Percentiles rank a stretch among this genome's conserved stretches.
Conservation (phyloP, 1,139 yeast genomes). For the Kodamaea sp. region DNA sequence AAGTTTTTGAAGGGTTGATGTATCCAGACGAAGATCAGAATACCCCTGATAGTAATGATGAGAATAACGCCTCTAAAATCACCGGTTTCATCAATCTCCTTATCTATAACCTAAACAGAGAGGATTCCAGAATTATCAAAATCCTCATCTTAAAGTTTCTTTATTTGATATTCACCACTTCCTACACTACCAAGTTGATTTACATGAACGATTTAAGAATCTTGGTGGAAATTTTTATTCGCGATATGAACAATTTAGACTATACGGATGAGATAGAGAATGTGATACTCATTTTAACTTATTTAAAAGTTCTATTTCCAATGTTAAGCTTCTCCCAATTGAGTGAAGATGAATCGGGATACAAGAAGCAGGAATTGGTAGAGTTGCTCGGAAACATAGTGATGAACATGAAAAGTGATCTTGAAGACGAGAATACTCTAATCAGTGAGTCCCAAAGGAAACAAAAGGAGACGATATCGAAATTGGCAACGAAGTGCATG, state of each 20-base stretch:
- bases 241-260: slow-evolving; percentile 73
- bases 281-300: slow-evolving; percentile 62
- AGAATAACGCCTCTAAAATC: slow-evolving; percentile 20
- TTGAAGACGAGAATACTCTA: slow-evolving; percentile 4
- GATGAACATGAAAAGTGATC: slow-evolving; percentile 26
- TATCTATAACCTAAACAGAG: slow-evolving; percentile 69
- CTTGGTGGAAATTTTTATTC: slow-evolving; percentile 76
- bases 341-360: slow-evolving; percentile 43
- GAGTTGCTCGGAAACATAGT: slow-evolving; percentile 52
- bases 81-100: slow-evolving; percentile 43
- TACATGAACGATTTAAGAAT: slow-evolving; percentile 87
- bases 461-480: slow-evolving; percentile 37
- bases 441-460: slow-evolving; percentile 16
- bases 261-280: slow-evolving; percentile 50
- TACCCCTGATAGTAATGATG: slow-evolving; percentile 4
- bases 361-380: slow-evolving; percentile 58
- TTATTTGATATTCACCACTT: slow-evolving; percentile 71
- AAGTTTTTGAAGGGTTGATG: slow-evolving; percentile 49
- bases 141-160: slow-evolving; percentile 78
- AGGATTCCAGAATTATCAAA: slow-evolving; percentile 69
- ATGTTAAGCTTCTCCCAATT: slow-evolving; percentile 69
- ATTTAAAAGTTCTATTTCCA: slow-evolving; percentile 74
- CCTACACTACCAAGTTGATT: slow-evolving; percentile 63
- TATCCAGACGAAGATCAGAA: slow-evolving; percentile 9
- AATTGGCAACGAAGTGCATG: slow-evolving; percentile 65